phyloP scores from a whole-genome alignment of 2,329 filamentous ascomycete species.

The Botrytis fabae region DNA sequence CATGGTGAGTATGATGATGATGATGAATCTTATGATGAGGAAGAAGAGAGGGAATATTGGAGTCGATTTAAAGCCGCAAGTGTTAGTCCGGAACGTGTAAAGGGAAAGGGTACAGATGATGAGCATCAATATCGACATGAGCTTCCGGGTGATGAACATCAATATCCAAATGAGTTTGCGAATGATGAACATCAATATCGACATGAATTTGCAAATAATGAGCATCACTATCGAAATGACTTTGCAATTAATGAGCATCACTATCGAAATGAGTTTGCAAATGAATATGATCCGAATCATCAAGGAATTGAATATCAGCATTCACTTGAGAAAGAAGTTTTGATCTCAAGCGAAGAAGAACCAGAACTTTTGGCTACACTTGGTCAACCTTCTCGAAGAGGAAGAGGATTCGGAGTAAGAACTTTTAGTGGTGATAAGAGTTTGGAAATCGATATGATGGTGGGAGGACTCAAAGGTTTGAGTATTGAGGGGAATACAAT shows the following conservation, averaged over 20 bases:
- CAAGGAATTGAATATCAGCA: neutral
- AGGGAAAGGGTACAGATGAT: neutral
- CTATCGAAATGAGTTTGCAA: neutral
- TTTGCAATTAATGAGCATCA: neutral
- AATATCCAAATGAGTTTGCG: neutral
- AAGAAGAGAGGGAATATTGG: constrained; percentile 8
- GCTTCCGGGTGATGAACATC: neutral
- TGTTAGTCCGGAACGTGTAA: neutral
- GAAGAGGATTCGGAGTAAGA: constrained; percentile 1
- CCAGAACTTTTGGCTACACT: neutral
- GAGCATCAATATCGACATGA: neutral
- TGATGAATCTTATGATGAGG: constrained; percentile 17
- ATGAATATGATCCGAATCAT: neutral
- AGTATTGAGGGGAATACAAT: neutral
- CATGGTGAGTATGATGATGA: neutral
- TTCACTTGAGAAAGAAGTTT: neutral
- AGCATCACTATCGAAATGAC: neutral
- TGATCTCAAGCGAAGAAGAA: constrained; percentile 9
- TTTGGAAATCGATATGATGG: constrained; percentile 3
- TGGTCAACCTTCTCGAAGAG: neutral
- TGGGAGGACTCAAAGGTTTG: neutral
- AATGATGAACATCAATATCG: neutral
- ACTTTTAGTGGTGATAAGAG: constrained; percentile 18
- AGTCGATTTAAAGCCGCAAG: neutral
- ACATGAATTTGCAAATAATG: neutral